Percentiles rank a stretch among this genome's conserved stretches.
These are phyloP conservation scores for Fraxinus sp. DNA, from an alignment of 305 asterid species.

Conservation along the genomic window DNA sequence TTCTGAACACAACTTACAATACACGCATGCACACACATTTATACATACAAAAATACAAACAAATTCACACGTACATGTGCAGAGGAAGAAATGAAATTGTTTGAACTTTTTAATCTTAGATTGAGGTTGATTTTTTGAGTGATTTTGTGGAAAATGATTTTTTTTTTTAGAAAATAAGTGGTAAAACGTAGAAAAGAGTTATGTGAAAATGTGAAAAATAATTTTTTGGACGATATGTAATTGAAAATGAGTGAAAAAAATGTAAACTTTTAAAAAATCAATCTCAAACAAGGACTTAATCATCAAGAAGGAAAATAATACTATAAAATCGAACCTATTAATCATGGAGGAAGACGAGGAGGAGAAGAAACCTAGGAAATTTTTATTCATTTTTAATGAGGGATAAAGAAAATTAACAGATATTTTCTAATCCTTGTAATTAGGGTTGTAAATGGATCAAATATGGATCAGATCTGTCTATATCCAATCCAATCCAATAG, in stretches of 20 bases:
- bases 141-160: neutral
- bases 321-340: too few relatives aligned
- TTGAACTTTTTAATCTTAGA: neutral
- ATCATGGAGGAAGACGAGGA: neutral
- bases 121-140: neutral
- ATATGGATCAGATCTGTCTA: too few relatives aligned
- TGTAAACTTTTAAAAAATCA: too few relatives aligned
- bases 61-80: neutral
- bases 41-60: neutral
- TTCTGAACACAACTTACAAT: neutral
- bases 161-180: too few relatives aligned
- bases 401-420: neutral
- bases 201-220: neutral
- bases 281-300: too few relatives aligned
- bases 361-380: neutral
- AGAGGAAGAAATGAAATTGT: neutral
- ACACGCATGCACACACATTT: constrained; percentile 1
- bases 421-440: too few relatives aligned
- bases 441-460: too few relatives aligned
- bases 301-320: too few relatives aligned
- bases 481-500: too few relatives aligned
- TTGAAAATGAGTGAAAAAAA: too few relatives aligned
- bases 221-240: too few relatives aligned
- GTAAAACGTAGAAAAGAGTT: neutral
- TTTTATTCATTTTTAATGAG: neutral